Evolutionary conservation across 106 monocot genomes (phyloP).

Genomic region (Acorus calamus): DNA sequence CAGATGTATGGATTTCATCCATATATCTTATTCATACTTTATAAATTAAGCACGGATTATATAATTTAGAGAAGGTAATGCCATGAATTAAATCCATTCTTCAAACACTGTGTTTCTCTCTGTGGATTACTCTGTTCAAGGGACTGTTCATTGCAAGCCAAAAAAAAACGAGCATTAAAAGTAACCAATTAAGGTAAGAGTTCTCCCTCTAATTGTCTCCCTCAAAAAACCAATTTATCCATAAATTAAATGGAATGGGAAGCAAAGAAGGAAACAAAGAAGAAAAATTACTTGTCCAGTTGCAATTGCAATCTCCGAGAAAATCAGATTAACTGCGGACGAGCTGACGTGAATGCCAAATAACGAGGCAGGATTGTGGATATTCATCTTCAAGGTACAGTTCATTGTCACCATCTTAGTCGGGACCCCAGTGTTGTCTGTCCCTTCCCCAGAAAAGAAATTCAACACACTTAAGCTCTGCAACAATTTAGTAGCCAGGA

Average conservation of each 20-base stretch:
- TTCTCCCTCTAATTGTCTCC: background rate
- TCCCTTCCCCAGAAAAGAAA: constrained; percentile 78
- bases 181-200: no score
- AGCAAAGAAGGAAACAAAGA: background rate
- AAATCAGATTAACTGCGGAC: background rate
- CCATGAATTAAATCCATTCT: no score
- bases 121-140: no score
- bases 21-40: no score
- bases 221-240: background rate
- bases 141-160: no score
- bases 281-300: constrained; percentile 2
- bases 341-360: constrained; percentile 93
- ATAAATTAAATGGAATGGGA: background rate
- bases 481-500: background rate
- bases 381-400: constrained; percentile 57
- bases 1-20: no score
- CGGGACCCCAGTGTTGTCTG: constrained; percentile 74
- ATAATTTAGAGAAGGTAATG: no score
- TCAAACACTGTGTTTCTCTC: no score
- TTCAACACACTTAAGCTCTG: constrained; percentile 63
- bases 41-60: no score
- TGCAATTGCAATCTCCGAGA: background rate
- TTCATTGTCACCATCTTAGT: constrained; percentile 89
- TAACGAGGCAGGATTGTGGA: constrained; percentile 72
- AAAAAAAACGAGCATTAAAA: no score